Percentiles rank a stretch among this genome's conserved stretches.
Evolutionary conservation across 23 red algal genomes (phyloP).

Genomic region (Chondrus crispus): DNA sequence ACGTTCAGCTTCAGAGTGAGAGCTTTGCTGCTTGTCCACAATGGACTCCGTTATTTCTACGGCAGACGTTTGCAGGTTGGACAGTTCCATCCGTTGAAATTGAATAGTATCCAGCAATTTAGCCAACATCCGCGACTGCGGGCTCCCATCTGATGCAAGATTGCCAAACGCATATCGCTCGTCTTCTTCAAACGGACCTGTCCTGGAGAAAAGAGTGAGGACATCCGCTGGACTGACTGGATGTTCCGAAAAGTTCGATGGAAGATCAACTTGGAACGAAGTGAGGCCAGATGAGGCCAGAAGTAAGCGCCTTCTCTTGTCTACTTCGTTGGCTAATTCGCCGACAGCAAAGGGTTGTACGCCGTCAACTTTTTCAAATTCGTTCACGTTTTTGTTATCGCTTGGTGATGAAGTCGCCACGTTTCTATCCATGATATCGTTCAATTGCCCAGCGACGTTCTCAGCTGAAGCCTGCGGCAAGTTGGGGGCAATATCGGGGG

Average conservation of each 20-base stretch:
- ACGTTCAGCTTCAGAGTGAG: constrained; percentile 12
- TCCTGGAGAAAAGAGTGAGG: not conserved
- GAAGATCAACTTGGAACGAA: constrained; percentile 9
- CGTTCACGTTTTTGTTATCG: too few species aligned
- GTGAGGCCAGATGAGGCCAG: constrained; percentile 17
- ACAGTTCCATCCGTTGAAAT: constrained; percentile 22
- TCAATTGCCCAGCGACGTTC: too few species aligned
- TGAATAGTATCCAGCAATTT: constrained; percentile 33
- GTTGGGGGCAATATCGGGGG: too few species aligned
- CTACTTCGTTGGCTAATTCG: too few species aligned
- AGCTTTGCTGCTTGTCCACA: not conserved
- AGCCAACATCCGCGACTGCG: too few species aligned
- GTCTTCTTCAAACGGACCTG: constrained; percentile 1
- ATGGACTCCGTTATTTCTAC: constrained; percentile 14
- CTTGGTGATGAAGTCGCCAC: too few species aligned
- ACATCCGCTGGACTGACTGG: not conserved
- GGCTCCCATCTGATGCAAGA: not conserved
- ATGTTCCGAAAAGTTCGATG: not conserved
- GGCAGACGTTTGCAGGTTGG: constrained; percentile 7
- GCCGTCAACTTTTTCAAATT: too few species aligned
- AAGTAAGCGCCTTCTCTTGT: not conserved
- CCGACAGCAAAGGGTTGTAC: too few species aligned
- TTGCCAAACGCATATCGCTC: constrained; percentile 11
- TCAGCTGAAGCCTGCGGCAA: too few species aligned
- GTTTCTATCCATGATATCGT: too few species aligned